phyloP scores from a whole-genome alignment of 2,329 filamentous ascomycete species.

The Phaeophleospora eucalypticola region DNA sequence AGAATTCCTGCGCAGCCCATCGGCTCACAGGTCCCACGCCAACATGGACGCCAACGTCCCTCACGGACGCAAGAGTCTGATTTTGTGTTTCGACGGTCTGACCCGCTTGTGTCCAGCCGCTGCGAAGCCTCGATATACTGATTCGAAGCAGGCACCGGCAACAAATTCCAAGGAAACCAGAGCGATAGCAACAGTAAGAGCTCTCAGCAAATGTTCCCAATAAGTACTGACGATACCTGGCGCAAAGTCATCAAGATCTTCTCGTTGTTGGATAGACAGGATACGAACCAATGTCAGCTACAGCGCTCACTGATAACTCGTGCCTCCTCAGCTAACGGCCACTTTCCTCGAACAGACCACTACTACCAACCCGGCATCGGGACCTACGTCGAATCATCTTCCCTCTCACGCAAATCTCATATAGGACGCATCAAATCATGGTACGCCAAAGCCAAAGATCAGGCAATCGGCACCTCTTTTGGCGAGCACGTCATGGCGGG shows the following conservation, averaged over 20 bases:
- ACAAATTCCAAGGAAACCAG: constrained; percentile 5
- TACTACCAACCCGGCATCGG: constrained; percentile 69
- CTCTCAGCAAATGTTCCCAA: background rate
- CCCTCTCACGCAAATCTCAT: constrained; percentile 55
- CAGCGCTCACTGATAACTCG: background rate
- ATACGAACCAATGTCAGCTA: constrained; percentile 52
- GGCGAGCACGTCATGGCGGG: constrained; percentile 79
- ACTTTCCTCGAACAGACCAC: constrained; percentile 47
- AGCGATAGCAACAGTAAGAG: constrained; percentile 6
- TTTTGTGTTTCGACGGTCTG: constrained; percentile 6
- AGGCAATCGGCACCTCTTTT: constrained; percentile 74
- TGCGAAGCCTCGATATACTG: background rate
- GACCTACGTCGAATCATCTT: constrained; percentile 63
- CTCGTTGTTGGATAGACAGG: constrained; percentile 64
- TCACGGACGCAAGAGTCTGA: constrained; percentile 2
- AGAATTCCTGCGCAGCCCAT: background rate
- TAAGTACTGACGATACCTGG: background rate
- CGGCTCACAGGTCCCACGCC: background rate
- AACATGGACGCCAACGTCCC: background rate
- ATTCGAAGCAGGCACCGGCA: background rate
- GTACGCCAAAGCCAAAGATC: constrained; percentile 72
- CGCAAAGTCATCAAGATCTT: constrained; percentile 63
- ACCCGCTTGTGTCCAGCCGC: background rate
- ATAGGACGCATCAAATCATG: constrained; percentile 58
- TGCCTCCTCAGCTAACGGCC: no score